Percentiles rank a stretch among this genome's conserved stretches.
These are phyloP conservation scores for Scenedesmus sp. DNA, from an alignment of 163 green algal species.

Conservation along the genomic window DNA sequence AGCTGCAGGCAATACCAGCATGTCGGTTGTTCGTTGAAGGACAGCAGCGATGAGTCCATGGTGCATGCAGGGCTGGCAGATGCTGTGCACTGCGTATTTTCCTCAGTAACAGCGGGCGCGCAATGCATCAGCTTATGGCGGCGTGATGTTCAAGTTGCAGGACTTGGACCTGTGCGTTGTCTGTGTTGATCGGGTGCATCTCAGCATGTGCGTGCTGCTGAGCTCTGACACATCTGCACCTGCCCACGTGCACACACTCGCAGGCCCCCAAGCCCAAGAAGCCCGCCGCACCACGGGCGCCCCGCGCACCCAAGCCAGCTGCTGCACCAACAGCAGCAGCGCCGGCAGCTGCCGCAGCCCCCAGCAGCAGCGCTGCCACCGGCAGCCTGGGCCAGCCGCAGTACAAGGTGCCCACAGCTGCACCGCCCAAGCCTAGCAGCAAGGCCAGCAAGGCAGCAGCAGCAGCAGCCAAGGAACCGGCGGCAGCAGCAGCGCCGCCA, in stretches of 20 bases:
- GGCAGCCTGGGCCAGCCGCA: slow-evolving; percentile 10
- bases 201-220: background rate
- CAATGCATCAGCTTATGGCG: too few relatives aligned
- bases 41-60: too few relatives aligned
- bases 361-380: slow-evolving; percentile 20
- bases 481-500: slow-evolving; percentile 7
- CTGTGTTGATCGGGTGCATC: background rate
- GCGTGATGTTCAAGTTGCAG: background rate
- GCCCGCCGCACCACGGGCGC: slow-evolving; percentile 22
- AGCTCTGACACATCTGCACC: background rate
- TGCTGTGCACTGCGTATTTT: too few relatives aligned
- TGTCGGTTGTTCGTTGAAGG: too few relatives aligned
- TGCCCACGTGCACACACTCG: background rate
- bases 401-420: slow-evolving; percentile 45
- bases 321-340: slow-evolving; percentile 13
- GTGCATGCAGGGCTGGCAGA: too few relatives aligned
- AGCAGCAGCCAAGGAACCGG: slow-evolving; percentile 52
- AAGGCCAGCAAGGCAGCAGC: slow-evolving; percentile 54
- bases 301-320: slow-evolving; percentile 41
- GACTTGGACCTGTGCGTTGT: too few relatives aligned
- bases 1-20: too few relatives aligned
- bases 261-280: slow-evolving; percentile 56
- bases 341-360: background rate
- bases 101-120: too few relatives aligned
- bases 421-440: slow-evolving; percentile 45